A percentile compares a stretch with the other conserved stretches of the same genome.
Evolutionary conservation across 208 protist genomes (phyloP).

Genomic region (Trypanosoma vivax): DNA sequence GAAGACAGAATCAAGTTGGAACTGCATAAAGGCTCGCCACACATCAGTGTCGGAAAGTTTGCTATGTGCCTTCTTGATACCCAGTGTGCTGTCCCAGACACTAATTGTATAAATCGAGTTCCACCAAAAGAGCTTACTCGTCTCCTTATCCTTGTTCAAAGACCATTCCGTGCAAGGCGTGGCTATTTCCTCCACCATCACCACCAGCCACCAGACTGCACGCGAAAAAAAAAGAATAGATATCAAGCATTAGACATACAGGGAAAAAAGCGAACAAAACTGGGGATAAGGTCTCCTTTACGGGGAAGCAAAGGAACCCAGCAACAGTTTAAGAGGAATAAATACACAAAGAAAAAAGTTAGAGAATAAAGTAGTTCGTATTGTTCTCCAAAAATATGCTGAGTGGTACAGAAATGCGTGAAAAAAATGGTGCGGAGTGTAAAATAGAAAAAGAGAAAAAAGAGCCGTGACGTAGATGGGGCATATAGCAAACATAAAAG

Average conservation of each 20-base stretch:
- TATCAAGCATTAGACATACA: background rate
- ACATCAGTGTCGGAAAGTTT: constrained; percentile 43
- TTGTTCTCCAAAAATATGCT: background rate
- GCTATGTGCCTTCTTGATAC: constrained; percentile 21
- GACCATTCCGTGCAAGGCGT: constrained; percentile 69
- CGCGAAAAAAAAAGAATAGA: background rate
- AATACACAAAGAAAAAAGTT: constrained; percentile 13
- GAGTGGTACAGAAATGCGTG: constrained; percentile 6
- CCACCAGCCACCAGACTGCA: background rate
- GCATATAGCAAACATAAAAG: constrained; percentile 19
- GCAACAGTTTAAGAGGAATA: constrained; percentile 7
- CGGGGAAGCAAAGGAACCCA: background rate
- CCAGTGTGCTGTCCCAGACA: constrained; percentile 51
- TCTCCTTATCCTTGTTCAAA: constrained; percentile 45
- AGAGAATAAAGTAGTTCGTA: too few relatives aligned
- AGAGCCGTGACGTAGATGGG: background rate
- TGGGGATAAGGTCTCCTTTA: too few relatives aligned
- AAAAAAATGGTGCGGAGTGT: constrained; percentile 11
- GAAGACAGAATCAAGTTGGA: constrained; percentile 50
- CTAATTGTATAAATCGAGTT: constrained; percentile 67
- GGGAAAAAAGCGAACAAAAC: constrained; percentile 6
- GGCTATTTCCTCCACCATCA: constrained; percentile 25
- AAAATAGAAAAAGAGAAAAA: background rate
- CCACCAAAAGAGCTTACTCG: constrained; percentile 62
- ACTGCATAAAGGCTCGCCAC: constrained; percentile 56